Evolutionary conservation across 257 asterid species (phyloP).

Genomic region (Solanum peruvianum): DNA sequence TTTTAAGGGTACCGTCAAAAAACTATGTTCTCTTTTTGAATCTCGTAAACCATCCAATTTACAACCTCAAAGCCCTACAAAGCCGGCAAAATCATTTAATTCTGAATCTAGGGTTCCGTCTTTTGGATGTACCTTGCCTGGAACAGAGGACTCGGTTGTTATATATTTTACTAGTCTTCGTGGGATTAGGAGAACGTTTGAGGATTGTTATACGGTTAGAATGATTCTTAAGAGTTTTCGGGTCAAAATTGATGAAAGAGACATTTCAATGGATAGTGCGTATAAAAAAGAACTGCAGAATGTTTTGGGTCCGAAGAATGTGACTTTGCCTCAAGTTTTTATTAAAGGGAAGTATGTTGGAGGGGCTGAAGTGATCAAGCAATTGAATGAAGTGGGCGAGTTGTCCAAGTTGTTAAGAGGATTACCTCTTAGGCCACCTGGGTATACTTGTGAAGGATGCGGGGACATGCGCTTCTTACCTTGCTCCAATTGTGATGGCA

Average conservation of each 20-base stretch:
- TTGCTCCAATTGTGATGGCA: constrained; percentile 43
- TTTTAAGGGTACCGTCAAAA: constrained; percentile 58
- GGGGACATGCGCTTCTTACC: constrained; percentile 43
- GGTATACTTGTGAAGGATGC: constrained; percentile 33
- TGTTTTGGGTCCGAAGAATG: constrained; percentile 45
- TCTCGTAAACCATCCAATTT: not conserved
- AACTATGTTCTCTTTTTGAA: constrained; percentile 63
- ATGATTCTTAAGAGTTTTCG: constrained; percentile 70
- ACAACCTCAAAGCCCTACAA: constrained; percentile 5
- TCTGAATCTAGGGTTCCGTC: constrained; percentile 7
- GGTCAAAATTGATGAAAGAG: constrained; percentile 68
- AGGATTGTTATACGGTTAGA: constrained; percentile 61
- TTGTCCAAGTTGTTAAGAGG: constrained; percentile 32
- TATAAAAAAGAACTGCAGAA: constrained; percentile 58
- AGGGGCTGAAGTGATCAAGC: constrained; percentile 35
- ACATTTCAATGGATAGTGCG: constrained; percentile 70
- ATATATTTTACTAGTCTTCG: constrained; percentile 82
- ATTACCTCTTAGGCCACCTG: constrained; percentile 16
- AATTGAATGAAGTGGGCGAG: constrained; percentile 39
- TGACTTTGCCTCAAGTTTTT: constrained; percentile 76
- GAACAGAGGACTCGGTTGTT: constrained; percentile 84
- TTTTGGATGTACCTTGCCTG: constrained; percentile 22
- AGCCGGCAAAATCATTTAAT: constrained; percentile 15
- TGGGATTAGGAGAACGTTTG: constrained; percentile 62
- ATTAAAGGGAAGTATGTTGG: constrained; percentile 53